A percentile compares a stretch with the other conserved stretches of the same genome.
Conservation (phyloP, 2,329 filamentous ascomycete genomes). For the Verticillium zaregamsianum region DNA sequence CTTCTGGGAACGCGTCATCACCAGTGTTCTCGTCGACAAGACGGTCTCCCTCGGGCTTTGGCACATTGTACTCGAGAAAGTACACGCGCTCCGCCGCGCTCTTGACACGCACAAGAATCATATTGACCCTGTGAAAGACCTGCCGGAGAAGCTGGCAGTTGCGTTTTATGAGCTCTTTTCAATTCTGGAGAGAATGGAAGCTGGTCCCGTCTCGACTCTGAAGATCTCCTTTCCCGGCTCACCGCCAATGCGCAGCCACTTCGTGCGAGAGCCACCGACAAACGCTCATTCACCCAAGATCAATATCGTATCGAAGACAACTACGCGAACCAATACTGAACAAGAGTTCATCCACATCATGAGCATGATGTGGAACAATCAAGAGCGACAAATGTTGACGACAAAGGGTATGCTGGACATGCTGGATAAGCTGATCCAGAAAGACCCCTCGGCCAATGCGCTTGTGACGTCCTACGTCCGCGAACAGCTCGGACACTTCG, state of each 20-base stretch:
- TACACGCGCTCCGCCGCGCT: neutral
- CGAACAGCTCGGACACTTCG: slow-evolving; percentile 35
- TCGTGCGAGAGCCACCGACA: slow-evolving; percentile 20
- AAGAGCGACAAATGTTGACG: slow-evolving; percentile 23
- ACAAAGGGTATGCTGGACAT: slow-evolving; percentile 40
- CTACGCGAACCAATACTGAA: slow-evolving; percentile 13
- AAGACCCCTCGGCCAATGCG: slow-evolving; percentile 26
- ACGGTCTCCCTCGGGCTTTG: slow-evolving; percentile 3
- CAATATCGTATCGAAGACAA: slow-evolving; percentile 6
- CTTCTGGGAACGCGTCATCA: slow-evolving; percentile 36
- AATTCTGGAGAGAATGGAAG: slow-evolving; percentile 1
- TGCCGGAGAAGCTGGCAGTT: slow-evolving; percentile 19
- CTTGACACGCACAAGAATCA: neutral
- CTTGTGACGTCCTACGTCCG: slow-evolving; percentile 33
- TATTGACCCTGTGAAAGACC: slow-evolving; percentile 15
- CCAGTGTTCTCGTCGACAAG: slow-evolving; percentile 24
- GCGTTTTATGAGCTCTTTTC: slow-evolving; percentile 3
- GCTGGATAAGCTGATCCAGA: slow-evolving; percentile 37
- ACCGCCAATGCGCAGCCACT: slow-evolving; percentile 33
- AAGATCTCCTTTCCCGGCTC: slow-evolving; percentile 25
- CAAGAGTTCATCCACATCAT: slow-evolving; percentile 31
- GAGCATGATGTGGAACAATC: slow-evolving; percentile 30
- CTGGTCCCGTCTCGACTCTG: slow-evolving; percentile 3
- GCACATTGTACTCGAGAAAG: slow-evolving; percentile 1
- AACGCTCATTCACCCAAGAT: slow-evolving; percentile 18